Evolutionary conservation across 1,284 basidiomycete genomes (phyloP), one percentile per base, ranked within the genome.

Genomic region (Sporisorium graminicola): DNA sequence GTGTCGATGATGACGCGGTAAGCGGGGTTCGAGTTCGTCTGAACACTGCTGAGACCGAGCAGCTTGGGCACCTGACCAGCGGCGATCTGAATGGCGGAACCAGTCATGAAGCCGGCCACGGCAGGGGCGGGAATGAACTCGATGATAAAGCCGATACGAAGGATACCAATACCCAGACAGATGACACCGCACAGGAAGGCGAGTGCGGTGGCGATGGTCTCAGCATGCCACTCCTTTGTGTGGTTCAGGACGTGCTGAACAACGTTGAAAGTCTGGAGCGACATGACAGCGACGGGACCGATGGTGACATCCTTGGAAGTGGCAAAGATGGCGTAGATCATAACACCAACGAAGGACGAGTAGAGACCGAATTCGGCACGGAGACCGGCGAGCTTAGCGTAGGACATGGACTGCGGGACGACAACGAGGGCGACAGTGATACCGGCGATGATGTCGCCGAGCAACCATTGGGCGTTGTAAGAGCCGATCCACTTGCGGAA

Each of bases 101-200:
- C 86, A 1, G 89, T 89, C 88, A 89, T 89, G 86, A 89, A 98
- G 16, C 94, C 95, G 73, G 93, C 93, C 43, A 98, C 93, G 8
- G 95, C 95, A 0, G 94, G 94, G 4, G 90, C 89, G 20, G 93
- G 92, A 74, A 97, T 98, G 85, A 98, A 96, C 86, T 98, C 96
- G 68, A 98, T 92, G 51, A 99, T 88, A 93, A 95, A 97, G 0
- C 96, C 96, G 7, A 98, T 83, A 29, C 96, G 90, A 4, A 99
- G 88, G n/a, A 98, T 87, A 62, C 97, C 96, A 49, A 99, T 91
- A 42, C 90, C 93, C 43, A 98, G 90, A n/a, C 94, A 92, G 85
- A 97, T 94, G 86, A 95, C 93, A 43, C 96, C 96, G 85, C 91
- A 93, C 50, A 98, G 89, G 84, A 98, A 92, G 0, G 96, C 92